These are phyloP conservation scores for Rostrohypoxylon terebratum DNA, from an alignment of 495 filamentous ascomycete species.

Conservation along the genomic window DNA sequence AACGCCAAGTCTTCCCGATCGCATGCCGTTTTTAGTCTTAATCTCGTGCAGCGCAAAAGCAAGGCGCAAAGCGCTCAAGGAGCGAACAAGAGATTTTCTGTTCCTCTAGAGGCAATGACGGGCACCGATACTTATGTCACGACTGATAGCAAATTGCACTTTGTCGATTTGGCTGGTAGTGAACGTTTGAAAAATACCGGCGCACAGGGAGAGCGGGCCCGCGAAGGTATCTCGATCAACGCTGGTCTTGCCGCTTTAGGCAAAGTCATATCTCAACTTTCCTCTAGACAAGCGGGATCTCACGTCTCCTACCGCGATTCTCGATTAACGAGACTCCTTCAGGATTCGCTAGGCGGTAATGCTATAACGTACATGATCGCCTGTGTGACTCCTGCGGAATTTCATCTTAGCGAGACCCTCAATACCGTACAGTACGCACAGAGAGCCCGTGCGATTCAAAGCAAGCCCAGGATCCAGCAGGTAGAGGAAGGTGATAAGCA, in stretches of 20 bases:
- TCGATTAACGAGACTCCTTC: constrained; percentile 91
- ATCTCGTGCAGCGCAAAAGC: constrained; percentile 87
- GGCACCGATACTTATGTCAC: constrained; percentile 76
- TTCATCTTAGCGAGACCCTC: constrained; percentile 96
- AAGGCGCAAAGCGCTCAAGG: constrained; percentile 64
- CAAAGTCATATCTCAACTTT: constrained; percentile 98
- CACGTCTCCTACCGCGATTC: constrained; percentile 99
- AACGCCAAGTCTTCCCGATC: constrained; percentile 99
- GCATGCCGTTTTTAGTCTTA: constrained; percentile 96
- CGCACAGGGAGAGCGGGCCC: constrained; percentile 93
- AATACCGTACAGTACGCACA: constrained; percentile 99
- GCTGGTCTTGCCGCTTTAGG: constrained; percentile 93
- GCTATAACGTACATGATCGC: constrained; percentile 99
- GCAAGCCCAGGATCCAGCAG: constrained; percentile 96
- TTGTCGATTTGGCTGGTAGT: constrained; percentile 97
- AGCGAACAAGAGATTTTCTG: constrained; percentile 86
- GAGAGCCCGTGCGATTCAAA: constrained; percentile 95
- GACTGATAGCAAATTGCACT: constrained; percentile 98
- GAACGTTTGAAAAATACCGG: constrained; percentile 97
- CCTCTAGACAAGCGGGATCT: constrained; percentile 84
- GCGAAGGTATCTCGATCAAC: constrained; percentile 98
- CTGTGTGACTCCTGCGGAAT: constrained; percentile 96
- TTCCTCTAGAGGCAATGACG: constrained; percentile 84
- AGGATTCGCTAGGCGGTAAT: constrained; percentile 98
- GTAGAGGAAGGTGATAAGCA: constrained; percentile 95